These are phyloP conservation scores for Quercus dentata DNA, from an alignment of 306 rosid genomes.

Conservation along the genomic window DNA sequence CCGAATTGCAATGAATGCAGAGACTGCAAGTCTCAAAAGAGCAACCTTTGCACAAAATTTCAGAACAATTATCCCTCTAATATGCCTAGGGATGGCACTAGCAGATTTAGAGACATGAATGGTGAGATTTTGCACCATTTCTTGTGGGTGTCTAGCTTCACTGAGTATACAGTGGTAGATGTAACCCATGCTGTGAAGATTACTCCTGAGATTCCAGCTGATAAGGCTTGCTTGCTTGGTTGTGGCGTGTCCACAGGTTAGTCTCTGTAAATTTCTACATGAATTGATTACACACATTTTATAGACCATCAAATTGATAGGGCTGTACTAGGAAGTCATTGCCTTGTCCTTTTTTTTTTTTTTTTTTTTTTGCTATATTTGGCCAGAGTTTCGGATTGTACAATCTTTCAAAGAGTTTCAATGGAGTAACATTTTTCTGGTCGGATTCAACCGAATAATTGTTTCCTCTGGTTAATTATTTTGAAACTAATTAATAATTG, in stretches of 20 bases:
- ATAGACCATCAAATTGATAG: too few species aligned
- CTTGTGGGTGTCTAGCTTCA: conserved; percentile 52
- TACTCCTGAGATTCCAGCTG: conserved; percentile 31
- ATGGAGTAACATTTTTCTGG: too few species aligned
- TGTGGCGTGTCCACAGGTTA: conserved; percentile 70
- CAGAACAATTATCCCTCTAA: neutral
- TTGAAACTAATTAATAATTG: too few species aligned
- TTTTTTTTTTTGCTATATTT: neutral
- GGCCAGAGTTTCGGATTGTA: neutral
- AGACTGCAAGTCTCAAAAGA: conserved; percentile 46
- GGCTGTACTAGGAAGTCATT: too few species aligned
- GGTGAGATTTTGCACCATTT: conserved; percentile 48
- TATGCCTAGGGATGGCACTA: conserved; percentile 55
- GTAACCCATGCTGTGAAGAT: conserved; percentile 44
- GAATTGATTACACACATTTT: too few species aligned
- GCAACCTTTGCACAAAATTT: conserved; percentile 42
- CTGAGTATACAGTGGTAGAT: conserved; percentile 64
- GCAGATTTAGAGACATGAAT: conserved; percentile 53
- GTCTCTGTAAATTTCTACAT: neutral
- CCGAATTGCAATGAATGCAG: conserved; percentile 55
- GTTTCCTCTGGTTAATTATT: too few species aligned
- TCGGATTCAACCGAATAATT: too few species aligned
- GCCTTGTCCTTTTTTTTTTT: neutral
- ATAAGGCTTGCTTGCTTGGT: conserved; percentile 61
- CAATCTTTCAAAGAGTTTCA: too few species aligned